Evolutionary conservation across 176 grass and related monocot species (phyloP).

Genomic region (Pontederia paniculata): DNA sequence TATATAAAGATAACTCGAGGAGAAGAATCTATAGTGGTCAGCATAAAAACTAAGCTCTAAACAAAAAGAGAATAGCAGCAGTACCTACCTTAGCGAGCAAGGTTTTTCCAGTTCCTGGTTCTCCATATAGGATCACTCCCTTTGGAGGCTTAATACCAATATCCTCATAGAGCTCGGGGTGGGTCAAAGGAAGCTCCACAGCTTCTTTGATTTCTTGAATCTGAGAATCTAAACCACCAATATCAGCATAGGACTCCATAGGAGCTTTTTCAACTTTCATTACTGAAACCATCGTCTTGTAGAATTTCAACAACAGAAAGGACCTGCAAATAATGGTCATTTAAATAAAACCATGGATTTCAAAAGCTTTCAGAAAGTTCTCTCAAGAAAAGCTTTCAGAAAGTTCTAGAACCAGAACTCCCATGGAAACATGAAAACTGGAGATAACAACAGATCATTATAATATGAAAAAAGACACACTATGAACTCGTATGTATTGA

Average conservation of each 20-base stretch:
- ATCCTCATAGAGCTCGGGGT: slow-evolving; percentile 9
- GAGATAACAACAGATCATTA: too few species aligned
- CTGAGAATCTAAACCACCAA: slow-evolving; percentile 6
- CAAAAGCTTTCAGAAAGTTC: too few species aligned
- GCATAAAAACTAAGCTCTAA: not conserved
- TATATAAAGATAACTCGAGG: too few species aligned
- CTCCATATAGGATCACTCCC: slow-evolving; percentile 4
- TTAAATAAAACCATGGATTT: too few species aligned
- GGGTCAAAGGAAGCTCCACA: slow-evolving; percentile 6
- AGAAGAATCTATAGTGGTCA: too few species aligned
- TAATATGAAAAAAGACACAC: too few species aligned
- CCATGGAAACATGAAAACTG: too few species aligned
- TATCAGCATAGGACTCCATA: slow-evolving; percentile 11
- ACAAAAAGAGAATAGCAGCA: not conserved
- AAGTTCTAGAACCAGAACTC: too few species aligned
- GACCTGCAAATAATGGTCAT: not conserved
- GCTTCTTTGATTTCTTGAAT: slow-evolving; percentile 14
- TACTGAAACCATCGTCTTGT: slow-evolving; percentile 6
- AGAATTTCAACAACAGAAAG: slow-evolving; percentile 3
- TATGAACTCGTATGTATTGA: too few species aligned
- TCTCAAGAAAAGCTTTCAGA: too few species aligned
- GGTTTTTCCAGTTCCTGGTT: slow-evolving; percentile 7
- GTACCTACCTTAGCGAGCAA: slow-evolving; percentile 4
- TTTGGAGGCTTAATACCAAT: slow-evolving; percentile 5
- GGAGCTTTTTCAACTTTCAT: slow-evolving; percentile 11